A percentile compares a stretch with the other conserved stretches of the same genome.
phyloP scores from a whole-genome alignment of 495 filamentous ascomycete genomes.

The Aspergillus steynii region DNA sequence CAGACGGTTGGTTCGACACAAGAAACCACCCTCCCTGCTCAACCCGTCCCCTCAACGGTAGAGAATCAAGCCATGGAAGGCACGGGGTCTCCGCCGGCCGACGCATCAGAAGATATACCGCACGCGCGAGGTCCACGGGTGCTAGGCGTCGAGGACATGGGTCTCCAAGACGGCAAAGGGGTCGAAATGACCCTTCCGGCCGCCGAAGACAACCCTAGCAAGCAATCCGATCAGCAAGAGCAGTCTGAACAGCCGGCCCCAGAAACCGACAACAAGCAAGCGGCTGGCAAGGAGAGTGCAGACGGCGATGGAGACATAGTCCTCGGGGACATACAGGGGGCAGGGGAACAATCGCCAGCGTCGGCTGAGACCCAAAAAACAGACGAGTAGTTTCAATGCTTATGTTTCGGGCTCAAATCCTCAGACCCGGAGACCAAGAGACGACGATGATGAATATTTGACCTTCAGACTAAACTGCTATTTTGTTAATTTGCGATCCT shows the following conservation, averaged over 20 bases:
- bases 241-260: slow-evolving; percentile 3
- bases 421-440: not conserved
- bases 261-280: not conserved
- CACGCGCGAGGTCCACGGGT: slow-evolving; percentile 80
- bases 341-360: slow-evolving; percentile 6
- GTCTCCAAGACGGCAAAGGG: slow-evolving; percentile 65
- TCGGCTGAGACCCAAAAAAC: slow-evolving; percentile 6
- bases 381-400: slow-evolving; percentile 7
- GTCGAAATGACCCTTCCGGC: slow-evolving; percentile 42
- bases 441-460: not conserved
- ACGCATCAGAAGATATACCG: slow-evolving; percentile 58
- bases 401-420: not conserved
- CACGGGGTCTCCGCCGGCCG: slow-evolving; percentile 24
- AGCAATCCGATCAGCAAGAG: slow-evolving; percentile 12
- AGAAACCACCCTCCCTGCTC: slow-evolving; percentile 15
- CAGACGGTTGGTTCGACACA: slow-evolving; percentile 4
- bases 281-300: not conserved
- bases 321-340: slow-evolving; percentile 33
- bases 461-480: not conserved
- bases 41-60: slow-evolving; percentile 19
- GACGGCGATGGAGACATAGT: slow-evolving; percentile 48
- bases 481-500: slow-evolving; percentile 4
- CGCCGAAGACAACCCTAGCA: slow-evolving; percentile 16
- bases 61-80: slow-evolving; percentile 35
- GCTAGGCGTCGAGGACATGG: slow-evolving; percentile 84